A percentile compares a stretch with the other conserved stretches of the same genome.
phyloP scores from a whole-genome alignment of 495 filamentous ascomycete species.

The Penicillium atrosanguineum region DNA sequence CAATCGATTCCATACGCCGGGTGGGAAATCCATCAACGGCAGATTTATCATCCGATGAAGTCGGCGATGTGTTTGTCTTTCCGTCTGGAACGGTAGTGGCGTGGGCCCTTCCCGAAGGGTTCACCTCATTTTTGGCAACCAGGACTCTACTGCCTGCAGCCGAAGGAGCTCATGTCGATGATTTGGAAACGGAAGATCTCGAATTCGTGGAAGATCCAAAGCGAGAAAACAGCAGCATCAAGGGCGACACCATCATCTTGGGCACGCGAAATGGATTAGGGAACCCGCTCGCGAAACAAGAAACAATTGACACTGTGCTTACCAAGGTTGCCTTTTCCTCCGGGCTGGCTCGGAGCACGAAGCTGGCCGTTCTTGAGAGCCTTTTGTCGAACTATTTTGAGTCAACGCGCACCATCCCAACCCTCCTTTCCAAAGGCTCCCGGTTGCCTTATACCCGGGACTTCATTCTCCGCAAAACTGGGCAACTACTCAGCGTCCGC shows the following conservation, averaged over 20 bases:
- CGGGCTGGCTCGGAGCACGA: constrained; percentile 91
- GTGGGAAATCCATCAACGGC: constrained; percentile 52
- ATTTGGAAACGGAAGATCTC: constrained; percentile 80
- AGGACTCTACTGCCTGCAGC: constrained; percentile 72
- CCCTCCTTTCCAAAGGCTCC: constrained; percentile 61
- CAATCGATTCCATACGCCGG: constrained; percentile 50
- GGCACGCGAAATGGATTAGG: constrained; percentile 60
- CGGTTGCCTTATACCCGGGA: constrained; percentile 67
- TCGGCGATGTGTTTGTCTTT: constrained; percentile 94
- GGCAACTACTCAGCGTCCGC: constrained; percentile 84
- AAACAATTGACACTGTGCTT: constrained; percentile 70
- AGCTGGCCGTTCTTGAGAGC: constrained; percentile 88
- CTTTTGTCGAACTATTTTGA: constrained; percentile 81
- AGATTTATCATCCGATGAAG: constrained; percentile 59
- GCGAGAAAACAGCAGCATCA: constrained; percentile 73
- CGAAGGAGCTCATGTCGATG: constrained; percentile 64
- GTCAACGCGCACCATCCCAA: constrained; percentile 76
- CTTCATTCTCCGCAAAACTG: constrained; percentile 89
- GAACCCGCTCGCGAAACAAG: constrained; percentile 17
- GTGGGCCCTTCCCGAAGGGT: constrained; percentile 75
- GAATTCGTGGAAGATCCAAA: constrained; percentile 78
- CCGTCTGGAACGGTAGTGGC: constrained; percentile 93
- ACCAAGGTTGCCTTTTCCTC: constrained; percentile 97
- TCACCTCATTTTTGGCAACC: constrained; percentile 70
- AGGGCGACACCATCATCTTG: constrained; percentile 85